A percentile compares a stretch with the other conserved stretches of the same genome.
Evolutionary conservation across 2,329 filamentous ascomycete species (phyloP).

Genomic region (Fusarium brevicatenulatum): DNA sequence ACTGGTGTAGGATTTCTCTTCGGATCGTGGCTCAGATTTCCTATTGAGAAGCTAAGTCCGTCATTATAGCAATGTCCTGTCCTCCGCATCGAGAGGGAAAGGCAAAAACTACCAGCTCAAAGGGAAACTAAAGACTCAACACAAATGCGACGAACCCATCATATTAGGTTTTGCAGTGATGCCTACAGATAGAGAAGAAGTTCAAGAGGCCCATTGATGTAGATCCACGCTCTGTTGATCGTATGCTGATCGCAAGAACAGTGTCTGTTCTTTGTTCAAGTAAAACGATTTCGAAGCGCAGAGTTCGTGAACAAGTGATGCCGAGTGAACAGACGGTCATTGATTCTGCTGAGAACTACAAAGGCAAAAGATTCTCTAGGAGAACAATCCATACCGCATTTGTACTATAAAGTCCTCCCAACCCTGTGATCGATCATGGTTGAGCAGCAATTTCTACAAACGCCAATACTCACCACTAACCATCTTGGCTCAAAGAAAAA

Average conservation of each 20-base stretch:
- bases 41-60: fast-evolving
- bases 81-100: too few species aligned
- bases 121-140: too few species aligned
- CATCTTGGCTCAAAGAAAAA: neutral
- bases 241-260: fast-evolving
- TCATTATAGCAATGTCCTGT: fast-evolving
- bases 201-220: too few species aligned
- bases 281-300: fast-evolving
- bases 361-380: fast-evolving
- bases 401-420: neutral
- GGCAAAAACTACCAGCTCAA: too few species aligned
- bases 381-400: fast-evolving
- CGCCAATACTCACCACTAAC: too few species aligned
- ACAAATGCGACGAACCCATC: too few species aligned
- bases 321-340: neutral
- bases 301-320: fast-evolving
- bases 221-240: neutral
- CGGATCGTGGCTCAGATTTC: neutral
- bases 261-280: fast-evolving
- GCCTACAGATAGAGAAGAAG: too few species aligned
- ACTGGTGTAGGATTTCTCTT: neutral
- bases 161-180: too few species aligned
- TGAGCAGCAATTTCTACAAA: too few species aligned
- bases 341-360: fast-evolving
- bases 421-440: fast-evolving